phyloP scores from a whole-genome alignment of 2,329 filamentous ascomycete genomes.

The Xylariales sp. region DNA sequence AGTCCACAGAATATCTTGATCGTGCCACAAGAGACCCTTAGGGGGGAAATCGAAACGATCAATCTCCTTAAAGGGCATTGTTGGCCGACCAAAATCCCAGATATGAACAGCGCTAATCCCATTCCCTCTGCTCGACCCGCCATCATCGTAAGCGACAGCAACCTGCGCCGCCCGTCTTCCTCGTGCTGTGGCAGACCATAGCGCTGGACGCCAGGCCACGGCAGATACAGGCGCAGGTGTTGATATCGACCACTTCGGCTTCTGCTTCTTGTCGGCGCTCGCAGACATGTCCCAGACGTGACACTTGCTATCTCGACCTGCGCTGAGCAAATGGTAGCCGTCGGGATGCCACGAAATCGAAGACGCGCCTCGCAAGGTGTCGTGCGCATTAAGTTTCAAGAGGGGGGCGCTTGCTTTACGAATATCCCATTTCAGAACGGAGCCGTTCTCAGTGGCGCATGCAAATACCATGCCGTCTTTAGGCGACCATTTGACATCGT shows the following conservation, averaged over 20 bases:
- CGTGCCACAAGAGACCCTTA: slow-evolving; percentile 57
- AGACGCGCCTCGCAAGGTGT: slow-evolving; percentile 47
- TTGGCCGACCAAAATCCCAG: slow-evolving; percentile 65
- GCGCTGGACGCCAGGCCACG: slow-evolving; percentile 59
- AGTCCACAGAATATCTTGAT: slow-evolving; percentile 63
- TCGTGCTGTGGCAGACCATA: slow-evolving; percentile 61
- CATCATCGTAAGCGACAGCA: slow-evolving; percentile 57
- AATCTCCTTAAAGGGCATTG: slow-evolving; percentile 63
- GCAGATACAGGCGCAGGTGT: slow-evolving; percentile 56
- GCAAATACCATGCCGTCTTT: slow-evolving; percentile 58
- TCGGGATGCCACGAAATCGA: slow-evolving; percentile 65
- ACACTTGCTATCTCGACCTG: slow-evolving; percentile 56
- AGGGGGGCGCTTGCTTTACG: slow-evolving; percentile 49
- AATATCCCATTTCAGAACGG: slow-evolving; percentile 61
- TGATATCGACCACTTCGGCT: slow-evolving; percentile 57
- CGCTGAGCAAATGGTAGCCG: slow-evolving; percentile 61
- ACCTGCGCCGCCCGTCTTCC: slow-evolving; percentile 57
- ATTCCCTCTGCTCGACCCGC: slow-evolving; percentile 44
- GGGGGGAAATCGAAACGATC: slow-evolving; percentile 56
- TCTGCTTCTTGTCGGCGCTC: slow-evolving; percentile 58
- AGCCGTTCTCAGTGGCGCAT: slow-evolving; percentile 59
- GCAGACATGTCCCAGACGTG: slow-evolving; percentile 63
- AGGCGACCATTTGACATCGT: slow-evolving; percentile 63
- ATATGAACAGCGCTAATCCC: slow-evolving; percentile 58
- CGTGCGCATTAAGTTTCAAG: slow-evolving; percentile 57